phyloP scores from a whole-genome alignment of 257 asterid genomes.

The Leptodermis oblonga region DNA sequence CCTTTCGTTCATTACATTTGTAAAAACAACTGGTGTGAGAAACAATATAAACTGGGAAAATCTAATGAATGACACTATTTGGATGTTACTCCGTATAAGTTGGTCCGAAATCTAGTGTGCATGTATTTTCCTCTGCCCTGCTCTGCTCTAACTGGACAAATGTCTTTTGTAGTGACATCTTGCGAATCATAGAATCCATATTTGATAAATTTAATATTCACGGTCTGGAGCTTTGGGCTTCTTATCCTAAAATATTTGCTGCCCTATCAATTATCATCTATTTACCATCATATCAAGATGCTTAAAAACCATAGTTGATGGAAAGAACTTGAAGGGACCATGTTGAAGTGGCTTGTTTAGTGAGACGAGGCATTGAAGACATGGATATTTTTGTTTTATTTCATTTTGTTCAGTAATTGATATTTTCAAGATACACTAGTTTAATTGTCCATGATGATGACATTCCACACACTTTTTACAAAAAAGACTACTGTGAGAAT shows the following conservation, averaged over 20 bases:
- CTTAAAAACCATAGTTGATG: neutral
- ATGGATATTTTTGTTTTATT: neutral
- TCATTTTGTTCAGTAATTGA: neutral
- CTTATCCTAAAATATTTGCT: neutral
- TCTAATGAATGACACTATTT: neutral
- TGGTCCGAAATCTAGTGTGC: neutral
- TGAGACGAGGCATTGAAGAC: neutral
- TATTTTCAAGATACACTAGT: neutral
- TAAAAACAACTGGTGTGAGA: neutral
- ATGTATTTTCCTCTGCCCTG: neutral
- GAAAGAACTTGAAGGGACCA: neutral
- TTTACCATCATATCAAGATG: slow-evolving; percentile 1
- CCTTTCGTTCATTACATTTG: neutral
- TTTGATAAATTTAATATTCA: neutral
- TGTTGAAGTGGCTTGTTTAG: neutral
- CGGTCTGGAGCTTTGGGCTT: neutral
- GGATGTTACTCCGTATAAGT: neutral
- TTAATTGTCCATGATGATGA: neutral
- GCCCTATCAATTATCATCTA: neutral
- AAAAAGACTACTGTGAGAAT: no score
- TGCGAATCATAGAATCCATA: neutral
- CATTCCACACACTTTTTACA: neutral
- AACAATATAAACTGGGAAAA: neutral
- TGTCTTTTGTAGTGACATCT: neutral
- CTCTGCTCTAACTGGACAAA: neutral